phyloP scores from a whole-genome alignment of 306 rosid genomes.

The Alnus rubra region DNA sequence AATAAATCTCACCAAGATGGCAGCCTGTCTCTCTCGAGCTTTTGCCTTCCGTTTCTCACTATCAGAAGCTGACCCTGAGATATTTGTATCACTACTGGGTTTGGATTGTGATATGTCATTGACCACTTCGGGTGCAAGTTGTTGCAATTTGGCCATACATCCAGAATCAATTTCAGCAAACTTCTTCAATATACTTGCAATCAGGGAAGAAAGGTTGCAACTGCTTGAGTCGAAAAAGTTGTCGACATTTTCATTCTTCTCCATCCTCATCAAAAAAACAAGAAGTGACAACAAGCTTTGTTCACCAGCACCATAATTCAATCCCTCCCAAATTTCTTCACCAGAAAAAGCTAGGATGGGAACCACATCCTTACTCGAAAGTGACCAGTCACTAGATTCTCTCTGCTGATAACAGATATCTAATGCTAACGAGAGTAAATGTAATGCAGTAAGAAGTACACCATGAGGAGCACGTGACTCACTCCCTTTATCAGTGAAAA shows the following conservation, averaged over 20 bases:
- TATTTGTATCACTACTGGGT: conserved; percentile 44
- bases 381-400: conserved; percentile 44
- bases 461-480: conserved; percentile 90
- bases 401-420: conserved; percentile 72
- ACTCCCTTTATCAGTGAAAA: conserved; percentile 53
- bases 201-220: conserved; percentile 63
- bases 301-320: conserved; percentile 54
- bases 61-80: conserved; percentile 53
- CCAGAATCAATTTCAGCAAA: conserved; percentile 71
- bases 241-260: conserved; percentile 51
- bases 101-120: conserved; percentile 44
- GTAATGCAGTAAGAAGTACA: conserved; percentile 82
- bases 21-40: conserved; percentile 97
- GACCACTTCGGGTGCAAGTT: conserved; percentile 75
- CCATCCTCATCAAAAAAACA: conserved; percentile 71
- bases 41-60: conserved; percentile 90
- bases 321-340: conserved; percentile 52
- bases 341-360: conserved; percentile 69
- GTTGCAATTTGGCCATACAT: conserved; percentile 70
- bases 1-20: conserved; percentile 60
- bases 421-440: conserved; percentile 76
- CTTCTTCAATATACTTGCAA: conserved; percentile 76
- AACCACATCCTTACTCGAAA: conserved; percentile 43
- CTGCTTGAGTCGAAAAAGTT: conserved; percentile 61
- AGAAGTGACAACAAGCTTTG: conserved; percentile 91